Evolutionary conservation across 805 yeast genomes (phyloP).

Genomic region (Metschnikowia corniflorae): DNA sequence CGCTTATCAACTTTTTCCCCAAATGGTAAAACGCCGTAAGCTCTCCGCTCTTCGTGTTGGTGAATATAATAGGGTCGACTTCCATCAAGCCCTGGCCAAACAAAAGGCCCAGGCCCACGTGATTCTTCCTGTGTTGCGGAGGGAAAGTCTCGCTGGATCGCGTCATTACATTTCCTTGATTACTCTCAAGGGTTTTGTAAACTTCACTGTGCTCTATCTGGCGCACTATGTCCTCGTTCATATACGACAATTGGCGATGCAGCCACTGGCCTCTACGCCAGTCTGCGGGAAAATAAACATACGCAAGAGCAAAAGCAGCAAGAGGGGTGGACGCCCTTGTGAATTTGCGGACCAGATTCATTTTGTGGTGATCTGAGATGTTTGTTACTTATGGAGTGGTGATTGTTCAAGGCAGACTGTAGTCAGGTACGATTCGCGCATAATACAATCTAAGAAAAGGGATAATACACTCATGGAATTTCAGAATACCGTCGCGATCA

Average conservation of each 20-base stretch:
- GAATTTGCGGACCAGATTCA: conserved; percentile 11
- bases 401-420: no score
- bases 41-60: conserved; percentile 48
- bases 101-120: conserved; percentile 69
- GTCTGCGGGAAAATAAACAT: conserved; percentile 16
- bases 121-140: conserved; percentile 53
- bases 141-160: conserved; percentile 39
- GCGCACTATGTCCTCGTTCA: conserved; percentile 23
- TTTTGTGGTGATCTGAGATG: neutral
- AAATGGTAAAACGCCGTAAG: conserved; percentile 66
- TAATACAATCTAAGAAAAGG: no score
- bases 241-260: conserved; percentile 11
- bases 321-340: conserved; percentile 15
- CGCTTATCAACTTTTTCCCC: conserved; percentile 63
- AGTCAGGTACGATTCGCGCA: no score
- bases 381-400: no score
- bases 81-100: conserved; percentile 66
- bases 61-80: conserved; percentile 70
- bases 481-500: no score
- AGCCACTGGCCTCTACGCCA: conserved; percentile 17
- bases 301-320: conserved; percentile 19
- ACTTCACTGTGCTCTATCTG: conserved; percentile 36
- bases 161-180: conserved; percentile 4
- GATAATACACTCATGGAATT: no score
- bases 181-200: conserved; percentile 10